phyloP scores from a whole-genome alignment of 2,329 filamentous ascomycete genomes.

The Akanthomyces dipterigenus region DNA sequence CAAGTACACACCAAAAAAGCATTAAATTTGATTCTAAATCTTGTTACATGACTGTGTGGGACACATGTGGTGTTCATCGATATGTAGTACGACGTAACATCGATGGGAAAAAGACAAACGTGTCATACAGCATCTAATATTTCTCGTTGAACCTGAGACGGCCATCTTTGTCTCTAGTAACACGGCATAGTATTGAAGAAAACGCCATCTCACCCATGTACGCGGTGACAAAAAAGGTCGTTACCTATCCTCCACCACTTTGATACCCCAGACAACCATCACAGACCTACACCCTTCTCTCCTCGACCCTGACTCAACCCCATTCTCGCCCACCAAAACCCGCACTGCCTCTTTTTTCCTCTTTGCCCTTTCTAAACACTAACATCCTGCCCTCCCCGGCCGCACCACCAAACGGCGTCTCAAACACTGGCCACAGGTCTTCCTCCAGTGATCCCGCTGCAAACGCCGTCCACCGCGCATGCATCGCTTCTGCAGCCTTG shows the following conservation, averaged over 20 bases:
- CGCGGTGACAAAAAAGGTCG: no score
- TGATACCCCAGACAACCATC: background rate
- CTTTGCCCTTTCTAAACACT: conserved; percentile 55
- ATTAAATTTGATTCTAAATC: background rate
- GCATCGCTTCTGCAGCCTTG: conserved; percentile 35
- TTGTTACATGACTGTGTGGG: no score
- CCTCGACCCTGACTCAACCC: conserved; percentile 24
- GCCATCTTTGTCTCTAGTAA: no score
- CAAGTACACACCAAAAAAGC: background rate
- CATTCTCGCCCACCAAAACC: conserved; percentile 56
- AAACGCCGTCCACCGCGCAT: conserved; percentile 33
- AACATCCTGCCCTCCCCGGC: conserved; percentile 32
- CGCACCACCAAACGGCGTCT: conserved; percentile 29
- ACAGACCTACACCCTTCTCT: conserved; percentile 12
- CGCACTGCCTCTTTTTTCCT: conserved; percentile 48
- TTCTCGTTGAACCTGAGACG: no score
- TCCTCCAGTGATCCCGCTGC: conserved; percentile 20
- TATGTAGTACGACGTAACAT: no score
- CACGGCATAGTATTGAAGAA: no score
- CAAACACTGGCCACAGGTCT: conserved; percentile 36
- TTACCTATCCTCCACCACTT: no score
- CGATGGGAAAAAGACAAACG: no score
- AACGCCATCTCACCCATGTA: no score
- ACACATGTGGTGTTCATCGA: no score
- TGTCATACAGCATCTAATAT: no score